Evolutionary conservation across 2,329 filamentous ascomycete genomes (phyloP), one percentile per base, ranked within the genome.

Genomic region (Botrytis aclada): DNA sequence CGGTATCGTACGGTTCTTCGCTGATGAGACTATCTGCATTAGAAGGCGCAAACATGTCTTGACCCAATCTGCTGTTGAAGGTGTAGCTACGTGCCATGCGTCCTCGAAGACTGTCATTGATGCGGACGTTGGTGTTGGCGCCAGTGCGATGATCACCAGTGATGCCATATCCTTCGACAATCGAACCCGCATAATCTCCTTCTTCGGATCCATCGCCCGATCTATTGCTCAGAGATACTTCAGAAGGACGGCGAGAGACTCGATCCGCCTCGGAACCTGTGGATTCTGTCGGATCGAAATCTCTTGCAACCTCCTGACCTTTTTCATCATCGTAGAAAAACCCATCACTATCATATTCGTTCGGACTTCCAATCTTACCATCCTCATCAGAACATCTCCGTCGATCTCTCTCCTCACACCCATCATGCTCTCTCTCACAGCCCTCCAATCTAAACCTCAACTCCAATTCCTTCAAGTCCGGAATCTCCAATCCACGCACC

Each of bases 301-400:
- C 22, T 54, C 34, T 45, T 39, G 45, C 32, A 18, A 20, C 18
- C 25, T 67, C 34, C 29, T 25, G 25, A 16, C 8, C 8, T 14
- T 22, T 66, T 39, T 22, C 34, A 39, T 41, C 47, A 37, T 41
- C 37, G 47, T 67, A 67, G 20, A 56, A n/a, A 18, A 67, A 56
- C 3, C 65, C 65, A 54, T 67, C 65, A 16, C 65, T 67, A 14
- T 67, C 47, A 22, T 67, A 67, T 12, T 67, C 65, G 14, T 18
- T n/a, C 10, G 47, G 14, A 56, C 34, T 22, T n/a, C 54, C 65
- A 67, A 14, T 25, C 16, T 25, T 47, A 0, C 32, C 9, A 39
- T 41, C 39, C 34, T 56, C 47, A 25, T 67, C 47, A 32, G 34
- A 39, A 41, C 22, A 37, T 41, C 20, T 37, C 7, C 34, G 32